These are phyloP conservation scores for Ogataea sp. DNA, from an alignment of 805 yeast genomes.

Conservation along the genomic window DNA sequence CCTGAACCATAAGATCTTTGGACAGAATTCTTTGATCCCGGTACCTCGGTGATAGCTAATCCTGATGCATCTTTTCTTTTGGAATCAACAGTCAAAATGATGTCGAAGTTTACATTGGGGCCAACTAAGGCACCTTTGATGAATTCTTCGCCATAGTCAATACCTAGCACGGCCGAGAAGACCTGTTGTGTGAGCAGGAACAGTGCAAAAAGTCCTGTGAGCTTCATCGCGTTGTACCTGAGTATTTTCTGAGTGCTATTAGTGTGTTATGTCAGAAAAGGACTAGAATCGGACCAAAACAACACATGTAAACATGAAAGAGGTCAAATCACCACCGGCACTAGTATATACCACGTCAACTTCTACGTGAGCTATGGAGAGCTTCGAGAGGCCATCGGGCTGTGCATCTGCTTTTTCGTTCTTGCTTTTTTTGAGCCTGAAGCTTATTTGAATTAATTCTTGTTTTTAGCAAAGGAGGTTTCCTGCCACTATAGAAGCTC, in stretches of 20 bases:
- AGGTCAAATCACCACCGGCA: too few relatives aligned
- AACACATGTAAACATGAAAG: background rate
- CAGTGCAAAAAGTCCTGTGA: background rate
- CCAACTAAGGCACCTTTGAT: slow-evolving; percentile 85
- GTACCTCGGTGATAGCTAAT: slow-evolving; percentile 45
- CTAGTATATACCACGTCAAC: too few relatives aligned
- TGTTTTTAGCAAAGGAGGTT: too few relatives aligned
- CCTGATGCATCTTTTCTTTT: slow-evolving; percentile 87
- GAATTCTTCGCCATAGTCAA: slow-evolving; percentile 84
- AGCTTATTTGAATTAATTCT: too few relatives aligned
- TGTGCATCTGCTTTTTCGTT: too few relatives aligned
- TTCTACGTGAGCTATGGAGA: too few relatives aligned
- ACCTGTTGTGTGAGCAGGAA: slow-evolving; percentile 9
- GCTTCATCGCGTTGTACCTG: background rate
- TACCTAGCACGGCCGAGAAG: slow-evolving; percentile 66
- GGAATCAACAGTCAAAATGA: slow-evolving; percentile 83
- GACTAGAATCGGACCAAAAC: too few relatives aligned
- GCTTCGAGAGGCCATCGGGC: too few relatives aligned
- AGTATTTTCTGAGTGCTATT: too few relatives aligned
- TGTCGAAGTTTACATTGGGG: slow-evolving; percentile 82
- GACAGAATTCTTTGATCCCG: slow-evolving; percentile 31
- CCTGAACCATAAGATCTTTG: slow-evolving; percentile 76
- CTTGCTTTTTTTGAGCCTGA: too few relatives aligned
- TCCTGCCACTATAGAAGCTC: too few relatives aligned
- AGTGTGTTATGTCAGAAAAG: too few relatives aligned